These are phyloP conservation scores for Pneumocystis canis DNA, from an alignment of 1,139 yeast genomes.

Conservation along the genomic window DNA sequence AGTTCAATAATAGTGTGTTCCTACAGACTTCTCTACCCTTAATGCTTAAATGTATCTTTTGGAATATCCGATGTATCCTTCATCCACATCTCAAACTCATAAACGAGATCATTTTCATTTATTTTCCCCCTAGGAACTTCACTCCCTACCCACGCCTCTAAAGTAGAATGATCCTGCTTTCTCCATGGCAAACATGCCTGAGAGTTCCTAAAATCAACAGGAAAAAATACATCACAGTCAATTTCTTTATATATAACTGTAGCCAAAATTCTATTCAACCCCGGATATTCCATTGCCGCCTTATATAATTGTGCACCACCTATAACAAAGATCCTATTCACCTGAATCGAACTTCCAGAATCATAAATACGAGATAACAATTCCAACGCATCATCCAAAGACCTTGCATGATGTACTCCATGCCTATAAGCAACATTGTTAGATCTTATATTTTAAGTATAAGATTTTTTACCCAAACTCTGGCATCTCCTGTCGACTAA, in stretches of 20 bases:
- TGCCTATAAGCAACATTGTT: slow-evolving; percentile 12
- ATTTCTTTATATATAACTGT: slow-evolving; percentile 44
- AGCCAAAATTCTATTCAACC: slow-evolving; percentile 47
- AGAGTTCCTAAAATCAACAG: slow-evolving; percentile 7
- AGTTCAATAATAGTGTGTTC: background rate
- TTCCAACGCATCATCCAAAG: background rate
- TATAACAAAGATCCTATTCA: slow-evolving; percentile 47
- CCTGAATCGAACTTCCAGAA: background rate
- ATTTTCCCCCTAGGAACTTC: background rate
- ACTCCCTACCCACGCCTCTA: background rate
- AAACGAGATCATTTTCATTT: background rate
- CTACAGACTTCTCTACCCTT: background rate
- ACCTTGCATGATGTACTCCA: background rate
- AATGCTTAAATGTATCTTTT: background rate
- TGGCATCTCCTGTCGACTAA: slow-evolving; percentile 35
- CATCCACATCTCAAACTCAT: background rate
- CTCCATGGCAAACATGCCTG: background rate
- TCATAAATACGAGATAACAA: background rate
- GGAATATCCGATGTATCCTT: background rate
- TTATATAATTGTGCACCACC: slow-evolving; percentile 89
- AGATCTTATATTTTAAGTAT: background rate
- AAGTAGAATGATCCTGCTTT: background rate
- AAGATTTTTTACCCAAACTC: slow-evolving; percentile 9
- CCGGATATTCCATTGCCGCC: slow-evolving; percentile 32
- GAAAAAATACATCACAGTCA: slow-evolving; percentile 49